phyloP scores from a whole-genome alignment of 2,329 filamentous ascomycete genomes.

The Beauveria asiatica region DNA sequence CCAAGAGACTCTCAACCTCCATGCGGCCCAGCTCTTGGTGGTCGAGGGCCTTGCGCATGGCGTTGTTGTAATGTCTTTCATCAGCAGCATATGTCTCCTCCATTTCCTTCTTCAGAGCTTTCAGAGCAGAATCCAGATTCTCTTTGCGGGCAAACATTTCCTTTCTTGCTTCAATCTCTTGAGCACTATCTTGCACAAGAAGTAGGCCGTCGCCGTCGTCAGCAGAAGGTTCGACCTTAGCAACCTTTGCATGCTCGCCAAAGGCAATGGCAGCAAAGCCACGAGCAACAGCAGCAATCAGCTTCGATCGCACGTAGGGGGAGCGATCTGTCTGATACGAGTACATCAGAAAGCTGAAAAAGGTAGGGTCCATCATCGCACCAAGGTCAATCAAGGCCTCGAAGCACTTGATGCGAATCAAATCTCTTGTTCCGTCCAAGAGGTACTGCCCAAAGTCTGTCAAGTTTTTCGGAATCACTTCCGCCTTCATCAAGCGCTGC shows the following conservation, averaged over 20 bases:
- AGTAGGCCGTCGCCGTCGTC: conserved; percentile 31
- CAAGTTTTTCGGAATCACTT: conserved; percentile 46
- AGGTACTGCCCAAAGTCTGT: conserved; percentile 55
- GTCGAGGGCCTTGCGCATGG: conserved; percentile 35
- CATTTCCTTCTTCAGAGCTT: conserved; percentile 35
- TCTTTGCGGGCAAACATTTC: conserved; percentile 58
- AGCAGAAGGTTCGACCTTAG: conserved; percentile 28
- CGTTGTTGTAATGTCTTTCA: conserved; percentile 30
- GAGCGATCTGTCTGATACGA: conserved; percentile 54
- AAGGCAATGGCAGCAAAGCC: conserved; percentile 57
- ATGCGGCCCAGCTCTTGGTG: conserved; percentile 30
- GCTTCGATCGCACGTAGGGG: conserved; percentile 50
- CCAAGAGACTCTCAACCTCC: conserved; percentile 34
- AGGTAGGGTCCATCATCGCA: conserved; percentile 43
- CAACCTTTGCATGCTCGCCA: conserved; percentile 46
- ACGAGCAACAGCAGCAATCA: conserved; percentile 50
- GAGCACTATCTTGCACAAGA: conserved; percentile 34
- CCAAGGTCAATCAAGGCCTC: conserved; percentile 57
- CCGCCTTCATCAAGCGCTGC: conserved; percentile 54
- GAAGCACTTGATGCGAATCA: conserved; percentile 58
- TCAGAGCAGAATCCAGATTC: conserved; percentile 50
- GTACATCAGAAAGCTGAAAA: conserved; percentile 49
- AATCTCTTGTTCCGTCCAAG: conserved; percentile 53
- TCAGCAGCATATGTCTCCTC: conserved; percentile 31
- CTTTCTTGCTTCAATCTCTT: conserved; percentile 48